Evolutionary conservation across 345 rosid species (phyloP), one percentile per base, ranked within the genome.

Genomic region (Eucalyptus sp.): DNA sequence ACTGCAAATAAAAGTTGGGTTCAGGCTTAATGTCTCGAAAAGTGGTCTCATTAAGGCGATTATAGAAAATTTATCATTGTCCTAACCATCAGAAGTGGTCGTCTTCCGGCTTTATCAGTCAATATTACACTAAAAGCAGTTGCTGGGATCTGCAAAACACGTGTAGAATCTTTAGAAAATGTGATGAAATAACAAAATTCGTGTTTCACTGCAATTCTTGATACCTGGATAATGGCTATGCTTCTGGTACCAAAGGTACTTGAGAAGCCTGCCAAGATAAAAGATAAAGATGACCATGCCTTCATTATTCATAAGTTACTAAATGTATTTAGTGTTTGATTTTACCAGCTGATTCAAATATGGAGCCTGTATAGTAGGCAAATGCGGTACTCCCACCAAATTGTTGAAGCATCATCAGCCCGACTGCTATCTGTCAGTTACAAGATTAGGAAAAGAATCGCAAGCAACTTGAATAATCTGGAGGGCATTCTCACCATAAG

Each of bases 311-410:
- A 51, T 49, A 56, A 29, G 13, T 56, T 86, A 29, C 60, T 86
- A 86, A 86, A 86, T 17, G 14, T 44, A 60, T 60, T 52, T 87
- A 52, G 48, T 29, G 4, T 44, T 54, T 62, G 44, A 44, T 56
- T 52, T 87, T 89, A 94, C 97, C 94, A 66, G 94, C 92, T 88
- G 89, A 86, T 54, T 91, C 94, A 91, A 96, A 94, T 48, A 94
- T 91, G 51, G 93, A 88, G 89, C 93, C 88, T 62, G 95, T 88
- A 60, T 95, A 96, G 89, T 49, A 93, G 24, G 92, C 90, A 87
- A 96, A 41, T 25, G 91, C 96, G 31, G 64, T 90, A 44, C 86
- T n/a, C 71, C 96, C 96, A 48, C 91, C 92, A 49, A 94, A 86
- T 89, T 93, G 95, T 89, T 91, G 95, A 68, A 93, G 49, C 20